phyloP scores from a whole-genome alignment of 495 filamentous ascomycete genomes.

The Parachaetomium inaequale region DNA sequence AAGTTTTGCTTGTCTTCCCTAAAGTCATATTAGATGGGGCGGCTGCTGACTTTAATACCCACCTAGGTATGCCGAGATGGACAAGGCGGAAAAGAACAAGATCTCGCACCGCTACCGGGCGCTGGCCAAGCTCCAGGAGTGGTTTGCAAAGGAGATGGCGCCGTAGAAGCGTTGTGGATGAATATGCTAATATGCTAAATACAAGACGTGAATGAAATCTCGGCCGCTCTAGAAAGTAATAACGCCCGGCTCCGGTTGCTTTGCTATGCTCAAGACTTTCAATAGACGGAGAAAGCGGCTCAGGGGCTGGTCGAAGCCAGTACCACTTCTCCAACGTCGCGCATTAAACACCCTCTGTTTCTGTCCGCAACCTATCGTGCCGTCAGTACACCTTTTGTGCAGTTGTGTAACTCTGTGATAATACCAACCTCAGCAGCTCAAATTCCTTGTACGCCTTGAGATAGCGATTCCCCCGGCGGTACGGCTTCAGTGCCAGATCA shows the following conservation, averaged over 20 bases:
- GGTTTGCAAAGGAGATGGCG: constrained; percentile 60
- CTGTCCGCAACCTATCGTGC: neutral
- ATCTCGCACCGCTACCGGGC: constrained; percentile 89
- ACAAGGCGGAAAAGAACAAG: constrained; percentile 82
- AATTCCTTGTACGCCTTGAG: constrained; percentile 69
- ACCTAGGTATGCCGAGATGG: constrained; percentile 85
- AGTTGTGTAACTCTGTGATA: neutral
- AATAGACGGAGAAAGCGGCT: neutral
- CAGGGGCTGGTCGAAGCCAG: neutral
- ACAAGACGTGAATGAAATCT: neutral
- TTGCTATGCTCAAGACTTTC: neutral
- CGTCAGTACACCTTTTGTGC: neutral
- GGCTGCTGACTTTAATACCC: constrained; percentile 17
- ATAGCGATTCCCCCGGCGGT: constrained; percentile 64
- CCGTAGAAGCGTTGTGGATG: constrained; percentile 7
- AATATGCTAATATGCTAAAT: neutral
- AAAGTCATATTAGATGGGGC: neutral
- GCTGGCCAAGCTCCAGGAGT: constrained; percentile 75
- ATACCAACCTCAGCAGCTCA: constrained; percentile 69
- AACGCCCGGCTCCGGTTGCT: neutral
- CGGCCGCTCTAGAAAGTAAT: no score
- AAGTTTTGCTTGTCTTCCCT: constrained; percentile 29
- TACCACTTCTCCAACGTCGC: neutral
- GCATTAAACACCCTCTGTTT: neutral
- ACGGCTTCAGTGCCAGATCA: constrained; percentile 60